Percentiles rank a stretch among this genome's conserved stretches.
Conservation (phyloP, 352 stramenopile species). For the Globisporangium radiosum region DNA sequence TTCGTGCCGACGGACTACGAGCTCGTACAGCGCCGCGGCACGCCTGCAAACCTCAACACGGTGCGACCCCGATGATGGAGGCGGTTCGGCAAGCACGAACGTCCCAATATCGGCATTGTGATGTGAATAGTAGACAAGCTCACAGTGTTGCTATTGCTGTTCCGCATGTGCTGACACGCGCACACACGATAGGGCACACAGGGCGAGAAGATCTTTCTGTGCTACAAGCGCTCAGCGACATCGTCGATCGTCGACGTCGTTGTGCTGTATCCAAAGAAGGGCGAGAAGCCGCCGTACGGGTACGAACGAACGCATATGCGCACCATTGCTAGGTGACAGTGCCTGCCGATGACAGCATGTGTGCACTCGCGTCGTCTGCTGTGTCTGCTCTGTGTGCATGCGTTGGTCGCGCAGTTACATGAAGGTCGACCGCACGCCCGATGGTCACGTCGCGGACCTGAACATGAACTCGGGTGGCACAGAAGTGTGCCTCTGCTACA, state of each 20-base stretch:
- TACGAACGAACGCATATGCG: conserved; percentile 13
- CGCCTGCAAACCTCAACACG: conserved; percentile 68
- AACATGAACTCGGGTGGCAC: conserved; percentile 68
- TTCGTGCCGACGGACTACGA: conserved; percentile 78
- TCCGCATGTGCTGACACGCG: no score
- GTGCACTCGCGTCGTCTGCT: not conserved
- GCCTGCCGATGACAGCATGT: not conserved
- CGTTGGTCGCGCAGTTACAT: conserved; percentile 36
- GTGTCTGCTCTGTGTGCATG: not conserved
- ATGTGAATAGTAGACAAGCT: no score
- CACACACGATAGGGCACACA: conserved; percentile 45
- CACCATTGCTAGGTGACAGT: not conserved
- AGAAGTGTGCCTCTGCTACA: conserved; percentile 78
- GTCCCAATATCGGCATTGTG: no score
- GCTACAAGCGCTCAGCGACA: conserved; percentile 57
- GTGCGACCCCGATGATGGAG: conserved; percentile 17
- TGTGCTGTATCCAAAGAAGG: conserved; percentile 76
- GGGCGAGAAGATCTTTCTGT: conserved; percentile 78
- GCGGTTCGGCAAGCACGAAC: no score
- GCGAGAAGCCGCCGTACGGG: conserved; percentile 78
- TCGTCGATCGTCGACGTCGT: conserved; percentile 61
- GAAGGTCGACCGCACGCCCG: conserved; percentile 65
- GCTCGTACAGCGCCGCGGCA: conserved; percentile 46
- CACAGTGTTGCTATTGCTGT: no score
- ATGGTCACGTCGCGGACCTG: conserved; percentile 63